Evolutionary conservation across 139 green algal genomes (phyloP).

Genomic region (Tetraselmis chui): DNA sequence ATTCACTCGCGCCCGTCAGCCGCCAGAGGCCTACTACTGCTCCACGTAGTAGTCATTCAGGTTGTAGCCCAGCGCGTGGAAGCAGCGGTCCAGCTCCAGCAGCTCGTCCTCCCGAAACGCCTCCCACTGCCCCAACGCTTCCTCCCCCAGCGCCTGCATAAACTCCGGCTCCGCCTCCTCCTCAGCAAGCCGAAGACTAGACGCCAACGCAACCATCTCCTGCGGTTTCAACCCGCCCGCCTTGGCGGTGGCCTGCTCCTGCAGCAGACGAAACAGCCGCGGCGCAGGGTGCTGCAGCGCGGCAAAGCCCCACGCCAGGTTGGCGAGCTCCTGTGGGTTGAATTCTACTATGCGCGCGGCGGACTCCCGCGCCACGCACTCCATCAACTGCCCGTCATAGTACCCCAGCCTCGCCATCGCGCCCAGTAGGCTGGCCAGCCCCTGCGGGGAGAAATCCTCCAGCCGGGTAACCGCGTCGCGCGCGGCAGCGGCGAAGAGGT

Average conservation of each 20-base stretch:
- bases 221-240: background rate
- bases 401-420: background rate
- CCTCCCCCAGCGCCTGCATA: background rate
- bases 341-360: background rate
- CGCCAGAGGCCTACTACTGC: too few relatives aligned
- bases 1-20: too few relatives aligned
- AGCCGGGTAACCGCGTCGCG: background rate
- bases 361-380: background rate
- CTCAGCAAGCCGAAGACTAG: background rate
- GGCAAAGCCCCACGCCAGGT: slow-evolving; percentile 7
- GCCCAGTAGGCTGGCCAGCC: slow-evolving; percentile 3
- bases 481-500: background rate
- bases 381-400: background rate
- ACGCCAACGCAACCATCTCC: background rate
- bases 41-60: background rate
- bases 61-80: background rate
- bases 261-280: background rate
- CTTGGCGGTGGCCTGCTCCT: background rate
- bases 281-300: background rate
- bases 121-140: background rate
- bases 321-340: slow-evolving; percentile 13
- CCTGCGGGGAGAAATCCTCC: slow-evolving; percentile 7
- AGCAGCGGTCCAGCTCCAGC: background rate
- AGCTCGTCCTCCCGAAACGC: background rate
- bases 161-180: background rate